Percentiles rank a stretch among this genome's conserved stretches.
These are phyloP conservation scores for Kurtzmaniella cleridarum DNA, from an alignment of 805 yeast species.

Conservation along the genomic window DNA sequence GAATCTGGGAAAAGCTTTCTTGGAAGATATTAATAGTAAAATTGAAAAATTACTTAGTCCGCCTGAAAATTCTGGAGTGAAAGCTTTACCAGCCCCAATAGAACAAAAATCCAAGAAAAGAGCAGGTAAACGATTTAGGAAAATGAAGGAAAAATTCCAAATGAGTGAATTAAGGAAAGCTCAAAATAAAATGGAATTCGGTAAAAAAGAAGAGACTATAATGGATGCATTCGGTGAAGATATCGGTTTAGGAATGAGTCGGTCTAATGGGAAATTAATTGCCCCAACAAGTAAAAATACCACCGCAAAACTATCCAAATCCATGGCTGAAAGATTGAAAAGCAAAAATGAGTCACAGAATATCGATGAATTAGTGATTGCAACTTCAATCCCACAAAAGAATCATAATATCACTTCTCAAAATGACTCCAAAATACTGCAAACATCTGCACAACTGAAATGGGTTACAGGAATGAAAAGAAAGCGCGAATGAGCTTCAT, in stretches of 20 bases:
- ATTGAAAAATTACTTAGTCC: conserved; percentile 72
- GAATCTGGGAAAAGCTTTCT: conserved; percentile 52
- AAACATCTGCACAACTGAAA: conserved; percentile 4
- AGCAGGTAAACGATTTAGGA: conserved; percentile 78
- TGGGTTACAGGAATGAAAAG: conserved; percentile 20
- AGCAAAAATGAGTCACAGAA: conserved; percentile 6
- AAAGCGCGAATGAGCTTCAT: conserved; percentile 2
- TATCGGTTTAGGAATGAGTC: conserved; percentile 74
- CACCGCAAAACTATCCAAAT: conserved; percentile 56
- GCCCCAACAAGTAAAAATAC: conserved; percentile 41
- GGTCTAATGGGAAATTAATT: conserved; percentile 11
- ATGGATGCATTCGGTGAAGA: conserved; percentile 73
- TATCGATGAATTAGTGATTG: conserved; percentile 12
- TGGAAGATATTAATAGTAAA: conserved; percentile 53
- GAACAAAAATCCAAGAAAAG: conserved; percentile 76
- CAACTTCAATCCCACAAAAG: conserved; percentile 4
- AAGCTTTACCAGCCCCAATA: conserved; percentile 68
- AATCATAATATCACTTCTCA: conserved; percentile 1
- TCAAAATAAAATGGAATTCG: conserved; percentile 82
- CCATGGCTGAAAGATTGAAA: conserved; percentile 47
- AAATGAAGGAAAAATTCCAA: conserved; percentile 73
- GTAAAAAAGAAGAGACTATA: conserved; percentile 59
- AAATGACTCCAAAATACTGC: not conserved
- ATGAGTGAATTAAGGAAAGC: conserved; percentile 78
- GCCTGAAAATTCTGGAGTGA: conserved; percentile 57